A percentile compares a stretch with the other conserved stretches of the same genome.
Evolutionary conservation across 495 filamentous ascomycete species (phyloP).

Genomic region (Lepidopterella palustris): DNA sequence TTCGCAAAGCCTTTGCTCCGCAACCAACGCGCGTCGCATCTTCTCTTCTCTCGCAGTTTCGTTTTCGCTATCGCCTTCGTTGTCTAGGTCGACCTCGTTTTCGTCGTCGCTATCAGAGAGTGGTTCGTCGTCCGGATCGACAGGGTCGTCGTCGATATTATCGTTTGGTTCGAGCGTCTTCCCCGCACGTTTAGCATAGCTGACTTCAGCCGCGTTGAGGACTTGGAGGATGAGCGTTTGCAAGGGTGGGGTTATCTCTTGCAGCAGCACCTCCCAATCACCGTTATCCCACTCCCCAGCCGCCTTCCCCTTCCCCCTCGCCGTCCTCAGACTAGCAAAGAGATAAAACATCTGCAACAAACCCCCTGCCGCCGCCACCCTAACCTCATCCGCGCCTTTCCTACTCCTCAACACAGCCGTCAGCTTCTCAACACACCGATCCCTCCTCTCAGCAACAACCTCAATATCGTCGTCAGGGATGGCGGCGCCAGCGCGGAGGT

Average conservation of each 20-base stretch:
- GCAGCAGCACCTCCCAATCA: conserved; percentile 55
- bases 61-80: neutral
- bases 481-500: conserved; percentile 38
- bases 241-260: conserved; percentile 53
- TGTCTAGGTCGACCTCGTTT: conserved; percentile 42
- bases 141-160: conserved; percentile 20
- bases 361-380: conserved; percentile 63
- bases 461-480: conserved; percentile 44
- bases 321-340: conserved; percentile 62
- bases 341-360: conserved; percentile 76
- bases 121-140: conserved; percentile 41
- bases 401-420: conserved; percentile 58
- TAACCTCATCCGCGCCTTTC: conserved; percentile 64
- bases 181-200: conserved; percentile 61
- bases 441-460: conserved; percentile 50
- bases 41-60: conserved; percentile 25
- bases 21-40: conserved; percentile 49
- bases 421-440: conserved; percentile 53
- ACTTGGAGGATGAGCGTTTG: conserved; percentile 62
- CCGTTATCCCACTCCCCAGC: conserved; percentile 33
- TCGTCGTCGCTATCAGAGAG: conserved; percentile 56
- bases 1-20: conserved; percentile 79
- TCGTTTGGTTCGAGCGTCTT: conserved; percentile 63
- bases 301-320: conserved; percentile 10
- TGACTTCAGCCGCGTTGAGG: conserved; percentile 66